Evolutionary conservation across 164 flowering plant genomes (phyloP).

Genomic region (Nymphaea colorata): DNA sequence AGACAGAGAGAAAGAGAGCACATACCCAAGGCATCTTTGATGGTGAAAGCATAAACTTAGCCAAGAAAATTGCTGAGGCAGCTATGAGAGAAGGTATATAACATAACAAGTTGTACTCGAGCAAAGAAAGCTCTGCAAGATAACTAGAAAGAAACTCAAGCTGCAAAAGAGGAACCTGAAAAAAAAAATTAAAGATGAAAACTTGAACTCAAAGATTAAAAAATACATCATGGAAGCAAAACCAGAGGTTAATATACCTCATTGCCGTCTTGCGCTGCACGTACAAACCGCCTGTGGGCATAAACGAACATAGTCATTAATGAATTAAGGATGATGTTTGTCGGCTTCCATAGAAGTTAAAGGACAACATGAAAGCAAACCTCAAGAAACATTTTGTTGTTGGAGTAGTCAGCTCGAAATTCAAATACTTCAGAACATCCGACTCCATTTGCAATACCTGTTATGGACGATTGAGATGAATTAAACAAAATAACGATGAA

Average conservation of each 20-base stretch:
- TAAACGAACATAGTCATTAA: not conserved
- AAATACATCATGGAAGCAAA: not conserved
- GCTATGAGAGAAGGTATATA: constrained; percentile 79
- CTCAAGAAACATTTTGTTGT: constrained; percentile 85
- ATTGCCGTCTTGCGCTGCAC: constrained; percentile 63
- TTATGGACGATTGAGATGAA: not conserved
- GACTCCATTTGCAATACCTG: constrained; percentile 96
- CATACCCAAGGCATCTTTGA: constrained; percentile 86
- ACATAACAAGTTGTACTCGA: constrained; percentile 72
- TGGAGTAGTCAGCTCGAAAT: constrained; percentile 94
- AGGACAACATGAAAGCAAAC: constrained; percentile 16
- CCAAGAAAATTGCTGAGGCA: constrained; percentile 81
- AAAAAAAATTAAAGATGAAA: not conserved
- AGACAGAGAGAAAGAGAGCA: not conserved
- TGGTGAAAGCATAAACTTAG: constrained; percentile 54
- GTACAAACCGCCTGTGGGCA: constrained; percentile 60
- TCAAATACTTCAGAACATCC: constrained; percentile 66
- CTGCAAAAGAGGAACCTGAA: constrained; percentile 54
- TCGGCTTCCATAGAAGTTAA: not conserved
- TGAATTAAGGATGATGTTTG: no score
- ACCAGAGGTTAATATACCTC: constrained; percentile 33
- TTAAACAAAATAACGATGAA: not conserved
- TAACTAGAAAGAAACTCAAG: constrained; percentile 81
- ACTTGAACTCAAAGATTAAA: not conserved
- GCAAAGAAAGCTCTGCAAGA: constrained; percentile 79